phyloP scores from a whole-genome alignment of 2,329 filamentous ascomycete species.

The Venturia aucupariae region DNA sequence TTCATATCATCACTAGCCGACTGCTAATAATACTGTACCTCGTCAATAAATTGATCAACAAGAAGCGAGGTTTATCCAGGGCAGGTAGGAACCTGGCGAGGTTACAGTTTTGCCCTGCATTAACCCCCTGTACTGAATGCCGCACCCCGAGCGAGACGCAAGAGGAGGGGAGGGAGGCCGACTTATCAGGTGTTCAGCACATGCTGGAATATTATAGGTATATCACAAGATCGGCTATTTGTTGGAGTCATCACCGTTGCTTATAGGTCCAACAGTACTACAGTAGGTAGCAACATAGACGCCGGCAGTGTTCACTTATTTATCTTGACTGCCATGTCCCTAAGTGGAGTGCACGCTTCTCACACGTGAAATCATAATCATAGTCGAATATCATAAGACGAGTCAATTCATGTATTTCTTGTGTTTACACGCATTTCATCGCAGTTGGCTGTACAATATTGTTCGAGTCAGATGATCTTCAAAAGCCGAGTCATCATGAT shows the following conservation, averaged over 20 bases:
- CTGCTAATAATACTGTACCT: not conserved
- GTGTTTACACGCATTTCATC: too few relatives aligned
- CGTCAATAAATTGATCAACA: not conserved
- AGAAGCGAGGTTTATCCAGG: not conserved
- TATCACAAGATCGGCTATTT: not conserved
- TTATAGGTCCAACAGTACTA: not conserved
- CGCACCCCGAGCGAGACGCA: not conserved
- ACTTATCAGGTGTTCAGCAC: not conserved
- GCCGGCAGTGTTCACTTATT: too few relatives aligned
- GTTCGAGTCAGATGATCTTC: too few relatives aligned
- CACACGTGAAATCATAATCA: too few relatives aligned
- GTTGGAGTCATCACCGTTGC: not conserved
- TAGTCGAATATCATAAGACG: too few relatives aligned
- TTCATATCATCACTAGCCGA: not conserved
- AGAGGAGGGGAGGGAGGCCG: not conserved
- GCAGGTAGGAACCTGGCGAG: not conserved
- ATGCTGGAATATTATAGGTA: not conserved
- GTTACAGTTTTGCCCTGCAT: not conserved
- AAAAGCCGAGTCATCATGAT: not conserved
- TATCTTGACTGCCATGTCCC: too few relatives aligned
- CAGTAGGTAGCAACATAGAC: not conserved
- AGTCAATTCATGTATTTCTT: too few relatives aligned
- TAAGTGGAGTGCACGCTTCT: too few relatives aligned
- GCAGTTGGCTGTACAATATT: too few relatives aligned
- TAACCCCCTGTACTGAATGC: too few relatives aligned